These are phyloP conservation scores for Xylaria palmicola DNA, from an alignment of 495 filamentous ascomycete species.

Conservation along the genomic window DNA sequence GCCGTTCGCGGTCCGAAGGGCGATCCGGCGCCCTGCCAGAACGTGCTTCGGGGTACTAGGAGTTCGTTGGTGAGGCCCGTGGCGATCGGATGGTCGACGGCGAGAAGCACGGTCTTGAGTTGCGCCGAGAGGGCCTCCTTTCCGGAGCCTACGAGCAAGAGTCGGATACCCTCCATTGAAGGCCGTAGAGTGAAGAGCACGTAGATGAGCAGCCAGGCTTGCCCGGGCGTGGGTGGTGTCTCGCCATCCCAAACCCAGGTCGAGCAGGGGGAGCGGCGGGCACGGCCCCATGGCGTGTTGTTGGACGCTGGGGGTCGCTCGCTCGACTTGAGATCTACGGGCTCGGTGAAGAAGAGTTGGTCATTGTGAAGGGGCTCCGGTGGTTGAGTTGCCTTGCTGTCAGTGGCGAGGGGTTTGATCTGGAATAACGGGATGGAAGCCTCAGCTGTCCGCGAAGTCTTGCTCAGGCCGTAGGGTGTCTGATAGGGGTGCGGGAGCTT, in stretches of 20 bases:
- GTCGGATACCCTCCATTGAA: slow-evolving; percentile 53
- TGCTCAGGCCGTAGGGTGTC: slow-evolving; percentile 40
- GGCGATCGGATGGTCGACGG: slow-evolving; percentile 46
- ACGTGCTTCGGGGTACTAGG: slow-evolving; percentile 49
- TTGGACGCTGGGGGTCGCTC: slow-evolving; percentile 45
- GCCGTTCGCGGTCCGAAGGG: slow-evolving; percentile 61
- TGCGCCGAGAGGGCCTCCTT: slow-evolving; percentile 44
- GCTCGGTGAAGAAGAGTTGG: slow-evolving; percentile 42
- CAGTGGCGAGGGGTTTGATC: slow-evolving; percentile 20
- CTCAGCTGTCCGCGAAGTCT: slow-evolving; percentile 27
- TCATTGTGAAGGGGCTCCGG: slow-evolving; percentile 36
- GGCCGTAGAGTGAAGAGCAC: slow-evolving; percentile 57
- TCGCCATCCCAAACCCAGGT: slow-evolving; percentile 33
- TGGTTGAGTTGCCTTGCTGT: slow-evolving; percentile 20
- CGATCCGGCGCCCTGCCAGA: slow-evolving; percentile 69
- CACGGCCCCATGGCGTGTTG: slow-evolving; percentile 49
- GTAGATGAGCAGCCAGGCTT: slow-evolving; percentile 63
- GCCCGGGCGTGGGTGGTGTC: slow-evolving; percentile 49
- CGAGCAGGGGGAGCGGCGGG: slow-evolving; percentile 42
- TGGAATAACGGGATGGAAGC: slow-evolving; percentile 21
- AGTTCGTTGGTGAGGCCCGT: slow-evolving; percentile 32
- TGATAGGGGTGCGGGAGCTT: slow-evolving; percentile 49
- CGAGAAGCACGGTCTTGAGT: slow-evolving; percentile 54
- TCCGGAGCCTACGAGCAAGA: slow-evolving; percentile 43
- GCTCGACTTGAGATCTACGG: slow-evolving; percentile 44